Evolutionary conservation across 768 basidiomycete species (phyloP), one percentile per base, ranked within the genome.

Genomic region (Trametes cinnabarina): DNA sequence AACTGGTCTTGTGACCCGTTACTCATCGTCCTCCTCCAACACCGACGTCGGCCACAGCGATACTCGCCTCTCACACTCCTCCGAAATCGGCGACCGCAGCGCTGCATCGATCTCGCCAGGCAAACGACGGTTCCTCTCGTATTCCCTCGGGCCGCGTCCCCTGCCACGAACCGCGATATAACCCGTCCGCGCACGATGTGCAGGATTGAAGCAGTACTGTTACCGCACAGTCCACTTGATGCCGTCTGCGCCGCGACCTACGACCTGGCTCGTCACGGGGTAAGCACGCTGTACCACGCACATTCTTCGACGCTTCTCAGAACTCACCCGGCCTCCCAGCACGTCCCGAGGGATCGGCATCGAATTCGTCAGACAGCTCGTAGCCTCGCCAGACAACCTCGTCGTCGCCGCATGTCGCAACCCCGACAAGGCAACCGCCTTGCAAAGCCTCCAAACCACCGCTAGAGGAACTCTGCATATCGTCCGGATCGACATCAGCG

Each of bases 391-490:
- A 1, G 28, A 53, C 4, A 70, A 66, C 53, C 48, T 64, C 19
- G 63, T 73, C 32, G 68, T 73, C 37, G 72, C 72, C 0, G 58
- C 71, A 3, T 72, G 68, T 55, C 65, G 71, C 4, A 68, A 49
- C n/a, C 69, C 71, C 11, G 58, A 63, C 25, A 55, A 47, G 3
- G 70, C 72, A 5, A 54, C 44, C 2, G 63, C 50, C 0, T 60
- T 71, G 22, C 26, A 66, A 9, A 62, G 51, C 3, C 61, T 72
- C 15, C 49, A 60, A 20, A 34, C 30, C 17, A 48, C 48, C 15
- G 67, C 70, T 25, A 58, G 65, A 42, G 74, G 69, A 8, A 64
- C 41, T 2, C 62, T 76, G 5, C 69, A 75, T 49, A 57, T 77
- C 49, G 52, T 75, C 11, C 52, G 62, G 34, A 62, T 76, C 11